phyloP scores from a whole-genome alignment of 2,329 filamentous ascomycete genomes.

The Ophiocordyceps camponoti-rufipedis region DNA sequence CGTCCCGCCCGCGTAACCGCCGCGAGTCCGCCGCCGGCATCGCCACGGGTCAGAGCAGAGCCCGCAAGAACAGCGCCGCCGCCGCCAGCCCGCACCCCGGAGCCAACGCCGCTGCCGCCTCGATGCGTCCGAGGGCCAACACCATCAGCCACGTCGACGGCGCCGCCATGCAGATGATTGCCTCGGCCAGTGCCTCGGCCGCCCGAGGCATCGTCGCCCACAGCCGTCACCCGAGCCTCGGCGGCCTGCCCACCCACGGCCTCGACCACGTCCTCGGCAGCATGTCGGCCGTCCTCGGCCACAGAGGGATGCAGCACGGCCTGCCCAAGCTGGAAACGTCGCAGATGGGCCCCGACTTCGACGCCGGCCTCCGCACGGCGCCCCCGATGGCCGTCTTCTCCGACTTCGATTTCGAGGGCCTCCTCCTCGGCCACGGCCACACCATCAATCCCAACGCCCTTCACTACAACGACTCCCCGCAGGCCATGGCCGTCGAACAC shows the following conservation, averaged over 20 bases:
- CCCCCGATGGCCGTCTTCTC: conserved; percentile 45
- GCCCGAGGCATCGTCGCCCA: conserved; percentile 34
- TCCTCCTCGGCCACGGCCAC: conserved; percentile 49
- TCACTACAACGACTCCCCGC: conserved; percentile 68
- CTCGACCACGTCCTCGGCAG: conserved; percentile 49
- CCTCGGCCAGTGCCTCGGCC: conserved; percentile 36
- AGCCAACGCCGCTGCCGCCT: conserved; percentile 25
- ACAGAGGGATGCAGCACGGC: conserved; percentile 47
- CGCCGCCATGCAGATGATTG: conserved; percentile 53
- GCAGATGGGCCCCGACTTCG: conserved; percentile 46
- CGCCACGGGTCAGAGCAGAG: conserved; percentile 47
- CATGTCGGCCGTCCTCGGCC: conserved; percentile 51
- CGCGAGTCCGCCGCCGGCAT: conserved; percentile 74
- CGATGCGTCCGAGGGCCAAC: conserved; percentile 78
- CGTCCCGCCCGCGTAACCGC: conserved; percentile 69
- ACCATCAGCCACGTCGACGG: conserved; percentile 90
- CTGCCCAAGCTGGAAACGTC: conserved; percentile 74
- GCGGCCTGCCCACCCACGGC: conserved; percentile 41
- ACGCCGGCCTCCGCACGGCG: conserved; percentile 59
- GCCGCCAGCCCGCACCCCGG: conserved; percentile 27
- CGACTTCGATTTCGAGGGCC: conserved; percentile 28
- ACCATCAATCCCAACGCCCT: conserved; percentile 58
- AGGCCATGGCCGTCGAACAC: conserved; percentile 43
- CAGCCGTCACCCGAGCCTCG: conserved; percentile 59
- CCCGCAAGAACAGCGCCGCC: conserved; percentile 84